Evolutionary conservation across 441 rosid species (phyloP).

Genomic region (Cnidoscolus chayamansa): DNA sequence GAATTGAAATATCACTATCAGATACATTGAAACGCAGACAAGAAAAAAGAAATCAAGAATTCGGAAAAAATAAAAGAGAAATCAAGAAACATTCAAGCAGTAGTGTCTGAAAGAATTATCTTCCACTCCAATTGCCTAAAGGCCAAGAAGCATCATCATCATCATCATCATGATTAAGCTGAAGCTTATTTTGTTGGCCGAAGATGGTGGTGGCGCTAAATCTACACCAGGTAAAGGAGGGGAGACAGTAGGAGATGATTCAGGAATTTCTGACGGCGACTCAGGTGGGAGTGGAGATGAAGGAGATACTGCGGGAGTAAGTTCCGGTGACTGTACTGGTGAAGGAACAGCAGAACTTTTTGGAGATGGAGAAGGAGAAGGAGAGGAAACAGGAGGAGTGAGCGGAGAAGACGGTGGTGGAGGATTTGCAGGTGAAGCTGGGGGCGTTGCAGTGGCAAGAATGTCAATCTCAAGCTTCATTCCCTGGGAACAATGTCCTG

Average conservation of each 20-base stretch:
- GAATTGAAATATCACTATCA: too few species aligned
- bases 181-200: constrained; percentile 30
- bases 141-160: constrained; percentile 16
- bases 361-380: constrained; percentile 11
- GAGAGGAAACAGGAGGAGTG: constrained; percentile 17
- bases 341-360: not conserved
- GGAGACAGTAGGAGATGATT: constrained; percentile 21
- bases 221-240: constrained; percentile 26
- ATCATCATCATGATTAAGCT: constrained; percentile 26
- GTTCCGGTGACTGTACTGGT: not conserved
- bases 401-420: constrained; percentile 22
- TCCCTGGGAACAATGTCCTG: constrained; percentile 65
- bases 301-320: constrained; percentile 17
- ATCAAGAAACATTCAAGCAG: not conserved
- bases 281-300: not conserved
- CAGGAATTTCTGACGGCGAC: constrained; percentile 16
- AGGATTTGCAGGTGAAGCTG: constrained; percentile 20
- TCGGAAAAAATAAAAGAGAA: not conserved
- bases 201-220: constrained; percentile 24
- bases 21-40: too few species aligned
- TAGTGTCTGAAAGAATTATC: not conserved
- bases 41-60: not conserved
- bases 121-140: constrained; percentile 15
- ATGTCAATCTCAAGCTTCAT: constrained; percentile 67
- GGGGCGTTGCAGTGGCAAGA: constrained; percentile 31